Evolutionary conservation across 2,329 filamentous ascomycete genomes (phyloP).

Genomic region (Colletotrichum sp.): DNA sequence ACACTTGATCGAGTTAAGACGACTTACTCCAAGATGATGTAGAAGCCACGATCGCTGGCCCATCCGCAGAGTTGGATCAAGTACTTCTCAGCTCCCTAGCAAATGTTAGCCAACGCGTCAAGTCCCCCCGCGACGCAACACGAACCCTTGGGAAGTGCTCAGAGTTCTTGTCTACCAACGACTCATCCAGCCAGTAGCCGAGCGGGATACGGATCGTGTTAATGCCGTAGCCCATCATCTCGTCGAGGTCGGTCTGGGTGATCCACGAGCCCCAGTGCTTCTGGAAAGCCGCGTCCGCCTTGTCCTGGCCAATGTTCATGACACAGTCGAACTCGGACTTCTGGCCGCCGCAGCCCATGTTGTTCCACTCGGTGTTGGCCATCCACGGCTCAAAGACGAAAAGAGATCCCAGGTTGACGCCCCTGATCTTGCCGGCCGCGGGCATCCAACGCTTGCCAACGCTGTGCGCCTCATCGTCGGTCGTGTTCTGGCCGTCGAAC

Average conservation of each 20-base stretch:
- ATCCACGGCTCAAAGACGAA: slow-evolving; percentile 63
- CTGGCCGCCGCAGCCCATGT: slow-evolving; percentile 50
- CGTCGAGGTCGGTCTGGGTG: slow-evolving; percentile 49
- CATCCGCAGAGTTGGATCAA: slow-evolving; percentile 51
- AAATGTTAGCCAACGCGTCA: not conserved
- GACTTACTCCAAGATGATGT: slow-evolving; percentile 53
- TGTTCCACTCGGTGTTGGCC: slow-evolving; percentile 46
- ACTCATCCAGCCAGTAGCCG: slow-evolving; percentile 61
- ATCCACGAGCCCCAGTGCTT: slow-evolving; percentile 58
- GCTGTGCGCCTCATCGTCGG: not conserved
- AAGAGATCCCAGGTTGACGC: slow-evolving; percentile 58
- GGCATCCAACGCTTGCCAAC: slow-evolving; percentile 15
- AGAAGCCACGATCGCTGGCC: slow-evolving; percentile 53
- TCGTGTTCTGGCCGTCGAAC: slow-evolving; percentile 12
- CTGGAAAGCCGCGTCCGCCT: slow-evolving; percentile 51
- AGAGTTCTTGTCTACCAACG: slow-evolving; percentile 46
- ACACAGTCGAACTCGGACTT: slow-evolving; percentile 62
- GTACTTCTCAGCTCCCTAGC: slow-evolving; percentile 47
- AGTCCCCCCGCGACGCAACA: not conserved
- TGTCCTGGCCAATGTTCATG: slow-evolving; percentile 47
- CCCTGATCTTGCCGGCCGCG: slow-evolving; percentile 49
- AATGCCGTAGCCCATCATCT: slow-evolving; percentile 54
- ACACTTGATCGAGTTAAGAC: rapidly evolving
- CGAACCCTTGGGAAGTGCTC: slow-evolving; percentile 52
- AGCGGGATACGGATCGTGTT: slow-evolving; percentile 61